Base-by-base conservation (phyloP, 352 stramenopile genomes). In the Plasmopara viticola region DNA sequence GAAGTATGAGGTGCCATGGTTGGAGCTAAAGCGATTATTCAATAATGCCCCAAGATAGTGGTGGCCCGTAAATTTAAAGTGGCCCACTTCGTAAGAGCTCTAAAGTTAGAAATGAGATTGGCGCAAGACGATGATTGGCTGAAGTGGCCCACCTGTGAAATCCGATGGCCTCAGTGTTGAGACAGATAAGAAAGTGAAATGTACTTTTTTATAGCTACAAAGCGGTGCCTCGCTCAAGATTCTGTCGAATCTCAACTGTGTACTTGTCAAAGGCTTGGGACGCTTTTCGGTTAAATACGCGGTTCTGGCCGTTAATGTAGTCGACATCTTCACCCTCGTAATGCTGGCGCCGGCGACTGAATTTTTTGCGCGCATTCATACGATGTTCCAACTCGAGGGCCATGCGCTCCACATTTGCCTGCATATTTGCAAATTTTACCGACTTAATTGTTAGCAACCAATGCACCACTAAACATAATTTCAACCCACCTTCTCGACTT, bases 291-390 rank as follows among this genome's bases (percentile, higher is more conserved):
- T 99, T 99, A 80, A 98, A 99, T 31, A 79, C 66, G 54, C 95
- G 96, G 74, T 99, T 99, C 51, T 96, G 79, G 63, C 98, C 87
- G 78, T 98, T 99, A 69, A 99, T 99, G 64, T 94, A 98, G 65
- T 95, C 90, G 25, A 98, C 93, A 48, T 97, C 86, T 58, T 97
- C 92, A 53, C 80, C 87, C 17, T 96, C 89, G 63, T 77, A 73
- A 53, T 89, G 74, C 52, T 83, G 78, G 54, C 81, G 73, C 37
- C 81, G 66, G 14, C 81, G 78, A 28, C 78, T 89, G 47, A 91
- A 91, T 48, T 81, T 87, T 60, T 86, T 86, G 56, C 78, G 74
- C 9, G 68, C 69, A 49, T 86, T 74, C 53, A 86, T 83, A 20
- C 78, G 78, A 10, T 86, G 66, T 35, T 86, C 78, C 34, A 91